Evolutionary conservation across 768 basidiomycete species (phyloP).

Genomic region (Termitomyces sp.): DNA sequence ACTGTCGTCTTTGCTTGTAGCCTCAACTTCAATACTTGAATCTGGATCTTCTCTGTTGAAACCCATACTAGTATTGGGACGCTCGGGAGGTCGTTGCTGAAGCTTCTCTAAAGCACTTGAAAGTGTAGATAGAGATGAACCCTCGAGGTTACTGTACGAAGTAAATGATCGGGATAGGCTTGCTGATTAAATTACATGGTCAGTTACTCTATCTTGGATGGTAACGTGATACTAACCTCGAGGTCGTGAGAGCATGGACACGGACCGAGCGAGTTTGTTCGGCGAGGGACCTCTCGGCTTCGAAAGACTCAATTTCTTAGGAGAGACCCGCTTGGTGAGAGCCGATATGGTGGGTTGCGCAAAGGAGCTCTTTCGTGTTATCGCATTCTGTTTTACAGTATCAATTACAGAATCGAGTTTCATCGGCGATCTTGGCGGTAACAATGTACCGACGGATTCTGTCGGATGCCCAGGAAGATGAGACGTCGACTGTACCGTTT

Average conservation of each 20-base stretch:
- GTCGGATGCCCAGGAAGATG: constrained; percentile 10
- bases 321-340: constrained; percentile 15
- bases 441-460: background rate
- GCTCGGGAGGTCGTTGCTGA: constrained; percentile 54
- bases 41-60: constrained; percentile 41
- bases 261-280: constrained; percentile 24
- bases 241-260: constrained; percentile 22
- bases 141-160: constrained; percentile 12
- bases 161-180: constrained; percentile 21
- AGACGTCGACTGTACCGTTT: constrained; percentile 10
- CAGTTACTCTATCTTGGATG: background rate
- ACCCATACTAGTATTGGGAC: constrained; percentile 66
- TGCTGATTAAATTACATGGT: constrained; percentile 6
- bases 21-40: constrained; percentile 14
- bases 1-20: constrained; percentile 8
- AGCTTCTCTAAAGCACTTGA: constrained; percentile 67
- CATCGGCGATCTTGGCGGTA: constrained; percentile 28
- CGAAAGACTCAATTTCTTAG: constrained; percentile 4
- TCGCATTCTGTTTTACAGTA: constrained; percentile 13
- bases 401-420: constrained; percentile 20
- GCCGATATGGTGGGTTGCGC: constrained; percentile 15
- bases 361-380: constrained; percentile 5
- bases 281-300: constrained; percentile 24
- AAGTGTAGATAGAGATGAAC: constrained; percentile 55
- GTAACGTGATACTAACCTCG: constrained; percentile 18